Evolutionary conservation across 2,329 filamentous ascomycete species (phyloP), one percentile per base, ranked within the genome.

Genomic region (Fusarium bactridioides): DNA sequence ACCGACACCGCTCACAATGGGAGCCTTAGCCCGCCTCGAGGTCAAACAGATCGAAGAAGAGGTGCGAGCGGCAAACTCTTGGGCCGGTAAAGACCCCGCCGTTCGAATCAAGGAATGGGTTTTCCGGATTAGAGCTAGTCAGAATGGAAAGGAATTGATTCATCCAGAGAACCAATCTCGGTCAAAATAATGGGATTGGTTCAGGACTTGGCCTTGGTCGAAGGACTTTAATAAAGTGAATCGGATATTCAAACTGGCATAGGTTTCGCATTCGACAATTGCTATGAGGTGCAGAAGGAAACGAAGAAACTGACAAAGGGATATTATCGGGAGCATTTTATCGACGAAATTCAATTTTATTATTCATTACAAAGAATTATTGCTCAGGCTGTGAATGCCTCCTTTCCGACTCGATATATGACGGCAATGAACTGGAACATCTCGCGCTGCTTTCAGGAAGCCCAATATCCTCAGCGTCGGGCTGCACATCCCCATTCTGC

Each of bases 361-460:
- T n/a, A 18, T 53, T 29, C 10, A 27, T n/a, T 27, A 27, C 9
- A 23, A 50, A 4, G 11, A 4, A 33, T 40, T 29, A 55, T n/a
- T 66, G 23, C n/a, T 66, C 63, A 18, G 61, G 48, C 29, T 41
- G 53, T 15, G 61, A 66, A 23, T 67, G 44, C 16, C 64, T 60
- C 40, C 61, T 66, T 21, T 67, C 51, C 1, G 64, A 67, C 51
- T 67, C 64, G 3, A 25, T 19, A 29, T 67, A 67, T 45, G 64
- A 67, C 16, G 64, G 64, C 13, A 67, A 27, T 10, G 45, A 66
- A 51, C 23, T 50, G 9, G 64, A 66, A 37, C n/a, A 27, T 23
- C 40, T 35, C 2, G 16, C 13, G 31, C 40, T 43, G 7, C 23
- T 43, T n/a, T 29, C 53, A 8, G 53, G 61, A 16, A 66, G 13